These are phyloP conservation scores for Xylaria intraflava DNA, from an alignment of 495 filamentous ascomycete genomes.

Conservation along the genomic window DNA sequence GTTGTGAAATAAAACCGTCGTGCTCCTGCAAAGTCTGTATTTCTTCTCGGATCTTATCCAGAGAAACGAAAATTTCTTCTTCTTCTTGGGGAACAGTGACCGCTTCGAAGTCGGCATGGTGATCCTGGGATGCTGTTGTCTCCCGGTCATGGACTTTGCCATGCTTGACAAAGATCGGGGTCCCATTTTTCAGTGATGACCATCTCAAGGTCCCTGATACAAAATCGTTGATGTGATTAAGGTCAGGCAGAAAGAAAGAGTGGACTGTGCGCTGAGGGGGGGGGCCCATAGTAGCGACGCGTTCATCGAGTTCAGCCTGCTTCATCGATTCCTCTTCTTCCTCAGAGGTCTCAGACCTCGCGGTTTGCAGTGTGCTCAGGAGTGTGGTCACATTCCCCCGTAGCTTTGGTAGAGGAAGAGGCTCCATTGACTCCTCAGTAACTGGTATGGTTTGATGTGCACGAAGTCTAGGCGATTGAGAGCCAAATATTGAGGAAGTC, in stretches of 20 bases:
- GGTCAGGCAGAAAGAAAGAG: constrained; percentile 40
- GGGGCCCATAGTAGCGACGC: no score
- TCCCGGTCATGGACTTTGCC: constrained; percentile 29
- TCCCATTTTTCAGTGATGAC: constrained; percentile 39
- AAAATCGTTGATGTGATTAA: constrained; percentile 43
- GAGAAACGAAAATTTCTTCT: constrained; percentile 44
- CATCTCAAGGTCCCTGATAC: constrained; percentile 39
- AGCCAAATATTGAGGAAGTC: constrained; percentile 6
- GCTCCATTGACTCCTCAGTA: constrained; percentile 10
- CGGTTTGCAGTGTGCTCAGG: constrained; percentile 24
- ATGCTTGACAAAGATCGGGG: constrained; percentile 40
- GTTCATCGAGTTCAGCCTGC: neutral
- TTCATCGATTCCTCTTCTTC: constrained; percentile 15
- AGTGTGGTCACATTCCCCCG: constrained; percentile 24
- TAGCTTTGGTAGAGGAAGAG: constrained; percentile 7
- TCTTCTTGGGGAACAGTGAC: constrained; percentile 40
- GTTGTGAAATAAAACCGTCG: constrained; percentile 41
- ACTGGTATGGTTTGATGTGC: constrained; percentile 6
- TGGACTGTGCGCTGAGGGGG: constrained; percentile 36
- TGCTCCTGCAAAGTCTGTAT: constrained; percentile 44
- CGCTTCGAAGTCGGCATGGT: constrained; percentile 34
- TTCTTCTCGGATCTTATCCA: constrained; percentile 51
- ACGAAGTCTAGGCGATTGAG: constrained; percentile 18
- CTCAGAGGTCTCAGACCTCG: constrained; percentile 16
- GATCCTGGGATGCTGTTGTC: constrained; percentile 18